A percentile compares a stretch with the other conserved stretches of the same genome.
Evolutionary conservation across 345 rosid species (phyloP).

Genomic region (Lepidium sativum): DNA sequence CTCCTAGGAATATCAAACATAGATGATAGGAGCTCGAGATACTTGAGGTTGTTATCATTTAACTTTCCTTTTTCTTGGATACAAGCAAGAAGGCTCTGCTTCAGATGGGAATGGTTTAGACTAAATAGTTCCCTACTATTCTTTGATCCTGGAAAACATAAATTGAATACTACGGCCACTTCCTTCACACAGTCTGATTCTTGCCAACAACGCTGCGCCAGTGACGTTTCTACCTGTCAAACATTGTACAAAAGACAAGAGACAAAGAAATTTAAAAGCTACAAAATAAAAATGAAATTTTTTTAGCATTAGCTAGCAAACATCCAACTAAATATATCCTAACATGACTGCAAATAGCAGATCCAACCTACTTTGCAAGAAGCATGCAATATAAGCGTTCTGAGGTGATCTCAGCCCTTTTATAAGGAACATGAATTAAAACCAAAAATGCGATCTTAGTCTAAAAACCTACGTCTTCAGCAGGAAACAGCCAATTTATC

Average conservation of each 20-base stretch:
- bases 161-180: conserved; percentile 33
- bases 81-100: conserved; percentile 47
- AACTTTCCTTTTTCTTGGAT: conserved; percentile 38
- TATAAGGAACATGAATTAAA: background rate
- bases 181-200: conserved; percentile 49
- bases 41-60: conserved; percentile 31
- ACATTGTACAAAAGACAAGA: conserved; percentile 5
- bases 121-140: conserved; percentile 36
- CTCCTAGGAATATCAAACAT: conserved; percentile 31
- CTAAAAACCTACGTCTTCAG: too few species aligned
- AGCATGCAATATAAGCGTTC: background rate
- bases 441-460: background rate
- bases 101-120: conserved; percentile 34
- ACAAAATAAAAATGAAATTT: background rate
- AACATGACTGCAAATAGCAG: background rate
- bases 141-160: conserved; percentile 37
- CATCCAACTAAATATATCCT: background rate
- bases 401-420: too few species aligned
- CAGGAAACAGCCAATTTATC: background rate
- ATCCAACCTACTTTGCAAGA: background rate
- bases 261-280: background rate
- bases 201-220: conserved; percentile 47
- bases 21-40: conserved; percentile 25
- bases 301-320: background rate
- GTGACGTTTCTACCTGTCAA: conserved; percentile 53